A percentile compares a stretch with the other conserved stretches of the same genome.
These are phyloP conservation scores for Ilex asprella DNA, from an alignment of 257 asterid genomes.

Conservation along the genomic window DNA sequence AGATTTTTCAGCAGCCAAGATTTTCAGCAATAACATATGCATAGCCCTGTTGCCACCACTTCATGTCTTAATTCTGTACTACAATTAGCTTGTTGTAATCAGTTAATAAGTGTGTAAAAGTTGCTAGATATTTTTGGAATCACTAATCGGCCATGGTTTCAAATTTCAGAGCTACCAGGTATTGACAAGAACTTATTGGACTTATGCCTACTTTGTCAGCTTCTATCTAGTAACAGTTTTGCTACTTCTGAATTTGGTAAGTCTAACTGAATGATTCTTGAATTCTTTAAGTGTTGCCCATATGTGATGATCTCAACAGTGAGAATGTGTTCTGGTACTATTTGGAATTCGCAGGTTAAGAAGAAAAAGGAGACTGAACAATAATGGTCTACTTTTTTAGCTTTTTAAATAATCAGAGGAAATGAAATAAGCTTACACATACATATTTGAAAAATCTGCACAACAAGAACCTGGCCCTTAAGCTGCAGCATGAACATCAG, in stretches of 20 bases:
- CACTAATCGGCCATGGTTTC: slow-evolving; percentile 2
- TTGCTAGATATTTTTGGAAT: background rate
- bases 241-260: slow-evolving; percentile 86
- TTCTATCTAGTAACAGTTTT: slow-evolving; percentile 81
- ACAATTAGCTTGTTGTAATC: too few relatives aligned
- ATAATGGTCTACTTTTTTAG: too few relatives aligned
- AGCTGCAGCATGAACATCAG: too few relatives aligned
- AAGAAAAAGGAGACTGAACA: too few relatives aligned
- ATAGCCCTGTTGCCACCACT: background rate
- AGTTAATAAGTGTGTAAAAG: background rate
- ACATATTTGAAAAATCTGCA: too few relatives aligned
- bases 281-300: background rate
- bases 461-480: too few relatives aligned
- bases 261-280: slow-evolving; percentile 9
- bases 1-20: too few relatives aligned
- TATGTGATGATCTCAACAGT: too few relatives aligned
- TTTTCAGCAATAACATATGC: background rate
- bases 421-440: too few relatives aligned
- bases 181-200: slow-evolving; percentile 79
- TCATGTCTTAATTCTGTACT: background rate
- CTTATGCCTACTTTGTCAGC: slow-evolving; percentile 80
- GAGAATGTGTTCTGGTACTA: too few relatives aligned
- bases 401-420: too few relatives aligned
- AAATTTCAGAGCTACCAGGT: slow-evolving; percentile 80
- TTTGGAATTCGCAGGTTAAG: too few relatives aligned